Base-by-base conservation (phyloP, 495 filamentous ascomycete genomes). In the Podospora bellae-mahoneyi region DNA sequence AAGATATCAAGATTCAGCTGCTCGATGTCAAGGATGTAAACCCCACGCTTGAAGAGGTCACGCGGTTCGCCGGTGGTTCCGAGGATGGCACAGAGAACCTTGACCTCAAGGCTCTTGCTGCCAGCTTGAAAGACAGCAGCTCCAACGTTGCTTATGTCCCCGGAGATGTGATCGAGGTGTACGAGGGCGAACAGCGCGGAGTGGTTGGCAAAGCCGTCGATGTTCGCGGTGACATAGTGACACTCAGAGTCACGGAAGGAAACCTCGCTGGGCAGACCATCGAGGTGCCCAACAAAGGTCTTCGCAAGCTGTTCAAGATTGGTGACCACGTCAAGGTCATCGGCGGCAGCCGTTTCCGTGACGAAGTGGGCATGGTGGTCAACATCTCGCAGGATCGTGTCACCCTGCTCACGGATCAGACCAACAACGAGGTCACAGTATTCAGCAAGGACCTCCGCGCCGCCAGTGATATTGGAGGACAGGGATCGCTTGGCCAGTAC, bases 311-410 rank as follows among this genome's bases (percentile, higher is more conserved):
- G 39, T 99, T 99, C 86, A 87, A 84, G 66, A 87, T 92, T 67
- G 96, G 96, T 82, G 95, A 99, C 75, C 96, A 99, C 76, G 96
- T 98, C 82, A 98, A 97, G 79, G 94, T 97, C 69, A 97, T 97
- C 73, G 94, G 95, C 56, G 94, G 93, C 39, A 97, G 94, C 78
- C 89, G 92, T 64, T 98, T 90, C 76, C 85, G 89, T 65, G 95
- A 98, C 72, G 96, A 97, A 79, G 87, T 97, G 60, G 96, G 96
- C 73, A 96, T 97, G 91, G 94, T 99, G 15, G 92, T 97, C 58
- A 90, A 92, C 76, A 95, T 97, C 68, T 88, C 87, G 68, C 90
- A 93, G 32, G 96, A 98, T 76, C 87, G 89, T 23, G 93, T 99
- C 59, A 98, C 96, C 1, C 79, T 99, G 64, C 80, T 98, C 32